Percentiles rank a stretch among this genome's conserved stretches.
Conservation (phyloP, 352 stramenopile species). For the Phytophthora sp. region DNA sequence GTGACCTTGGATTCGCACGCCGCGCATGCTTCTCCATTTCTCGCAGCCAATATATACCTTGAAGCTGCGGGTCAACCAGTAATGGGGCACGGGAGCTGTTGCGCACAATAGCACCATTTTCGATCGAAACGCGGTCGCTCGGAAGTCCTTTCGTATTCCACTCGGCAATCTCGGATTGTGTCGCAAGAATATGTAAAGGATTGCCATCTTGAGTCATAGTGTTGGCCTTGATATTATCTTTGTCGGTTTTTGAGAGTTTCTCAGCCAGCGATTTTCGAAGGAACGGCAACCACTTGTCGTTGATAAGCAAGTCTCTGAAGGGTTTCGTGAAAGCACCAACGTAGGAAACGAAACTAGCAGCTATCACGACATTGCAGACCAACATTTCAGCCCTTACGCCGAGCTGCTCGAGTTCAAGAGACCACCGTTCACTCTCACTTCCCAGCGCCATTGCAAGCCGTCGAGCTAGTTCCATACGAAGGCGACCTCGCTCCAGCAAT, state of each 20-base stretch:
- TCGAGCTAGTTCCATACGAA: conserved; percentile 92
- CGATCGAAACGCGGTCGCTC: conserved; percentile 88
- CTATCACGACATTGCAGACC: conserved; percentile 91
- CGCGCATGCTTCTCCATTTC: conserved; percentile 80
- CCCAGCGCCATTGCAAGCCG: conserved; percentile 91
- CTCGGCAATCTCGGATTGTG: conserved; percentile 79
- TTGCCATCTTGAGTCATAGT: conserved; percentile 46
- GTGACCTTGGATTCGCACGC: conserved; percentile 40
- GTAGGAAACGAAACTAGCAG: conserved; percentile 93
- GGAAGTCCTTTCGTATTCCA: conserved; percentile 89
- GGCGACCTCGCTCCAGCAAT: conserved; percentile 81
- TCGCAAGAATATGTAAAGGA: conserved; percentile 75
- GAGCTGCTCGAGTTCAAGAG: conserved; percentile 81
- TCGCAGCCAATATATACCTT: conserved; percentile 90
- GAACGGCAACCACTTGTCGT: conserved; percentile 89
- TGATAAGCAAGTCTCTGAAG: conserved; percentile 89
- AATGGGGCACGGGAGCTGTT: conserved; percentile 86
- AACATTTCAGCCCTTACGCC: conserved; percentile 77
- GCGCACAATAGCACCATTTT: conserved; percentile 91
- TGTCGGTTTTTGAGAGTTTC: conserved; percentile 17
- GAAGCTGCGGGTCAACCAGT: conserved; percentile 91
- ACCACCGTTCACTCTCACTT: conserved; percentile 94
- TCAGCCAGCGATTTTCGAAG: conserved; percentile 61
- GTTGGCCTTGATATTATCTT: conserved; percentile 26
- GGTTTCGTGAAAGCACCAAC: conserved; percentile 94